Conservation (phyloP, 495 filamentous ascomycete species). For the Glarea lozoyensis region DNA sequence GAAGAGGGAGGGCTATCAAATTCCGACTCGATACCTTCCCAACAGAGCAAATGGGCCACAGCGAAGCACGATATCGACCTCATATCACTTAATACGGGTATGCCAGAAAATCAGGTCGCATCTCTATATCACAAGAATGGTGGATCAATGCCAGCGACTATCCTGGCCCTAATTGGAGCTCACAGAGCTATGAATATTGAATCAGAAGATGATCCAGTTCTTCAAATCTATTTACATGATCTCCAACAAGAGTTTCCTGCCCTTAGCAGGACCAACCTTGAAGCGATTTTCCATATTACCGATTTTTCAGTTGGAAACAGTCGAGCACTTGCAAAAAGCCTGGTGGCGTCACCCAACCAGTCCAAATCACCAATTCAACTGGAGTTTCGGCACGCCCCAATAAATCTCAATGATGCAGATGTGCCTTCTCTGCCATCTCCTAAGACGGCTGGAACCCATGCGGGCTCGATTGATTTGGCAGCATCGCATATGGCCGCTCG, state of each 20-base stretch:
- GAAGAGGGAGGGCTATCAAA: slow-evolving; percentile 9
- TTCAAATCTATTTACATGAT: slow-evolving; percentile 41
- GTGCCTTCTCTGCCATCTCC: background rate
- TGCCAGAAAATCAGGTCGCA: slow-evolving; percentile 39
- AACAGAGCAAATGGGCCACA: slow-evolving; percentile 40
- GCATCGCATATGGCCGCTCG: slow-evolving; percentile 14
- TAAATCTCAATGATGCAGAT: slow-evolving; percentile 12
- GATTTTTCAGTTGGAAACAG: slow-evolving; percentile 45
- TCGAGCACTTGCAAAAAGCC: slow-evolving; percentile 48
- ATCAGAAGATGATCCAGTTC: slow-evolving; percentile 28
- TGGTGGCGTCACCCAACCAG: slow-evolving; percentile 4
- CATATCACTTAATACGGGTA: slow-evolving; percentile 38
- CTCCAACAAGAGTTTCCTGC: slow-evolving; percentile 43
- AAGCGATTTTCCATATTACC: slow-evolving; percentile 45
- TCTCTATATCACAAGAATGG: slow-evolving; percentile 56
- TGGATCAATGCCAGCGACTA: slow-evolving; percentile 46
- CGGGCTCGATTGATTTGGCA: background rate
- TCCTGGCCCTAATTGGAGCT: slow-evolving; percentile 38
- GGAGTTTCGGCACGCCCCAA: slow-evolving; percentile 29
- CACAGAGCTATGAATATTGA: slow-evolving; percentile 22
- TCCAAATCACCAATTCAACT: slow-evolving; percentile 20
- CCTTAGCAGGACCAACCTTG: slow-evolving; percentile 33
- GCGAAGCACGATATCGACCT: slow-evolving; percentile 50
- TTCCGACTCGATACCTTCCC: slow-evolving; percentile 5
- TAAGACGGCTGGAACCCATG: background rate